These are phyloP conservation scores for Amphirosellinia nigrospora DNA, from an alignment of 495 filamentous ascomycete species.

Conservation along the genomic window DNA sequence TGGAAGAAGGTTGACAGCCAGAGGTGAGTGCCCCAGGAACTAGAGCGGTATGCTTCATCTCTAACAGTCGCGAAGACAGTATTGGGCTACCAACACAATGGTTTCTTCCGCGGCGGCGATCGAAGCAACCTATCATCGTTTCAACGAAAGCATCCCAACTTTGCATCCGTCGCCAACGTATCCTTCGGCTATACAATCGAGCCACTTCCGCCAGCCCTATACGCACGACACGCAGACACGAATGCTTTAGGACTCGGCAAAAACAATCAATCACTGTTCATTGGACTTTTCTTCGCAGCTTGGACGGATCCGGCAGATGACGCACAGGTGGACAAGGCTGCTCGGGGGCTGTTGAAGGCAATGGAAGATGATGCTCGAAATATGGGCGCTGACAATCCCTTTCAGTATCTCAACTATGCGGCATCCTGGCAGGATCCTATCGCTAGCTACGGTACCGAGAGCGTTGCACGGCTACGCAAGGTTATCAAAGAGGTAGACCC, in stretches of 20 bases:
- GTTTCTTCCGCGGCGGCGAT: neutral
- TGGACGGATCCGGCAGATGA: constrained; percentile 9
- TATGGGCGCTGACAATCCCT: constrained; percentile 41
- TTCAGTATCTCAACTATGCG: constrained; percentile 44
- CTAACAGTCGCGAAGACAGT: neutral
- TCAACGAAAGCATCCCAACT: constrained; percentile 2
- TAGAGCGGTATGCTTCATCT: neutral
- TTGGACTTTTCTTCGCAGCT: neutral
- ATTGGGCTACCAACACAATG: constrained; percentile 11
- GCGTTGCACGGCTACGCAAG: constrained; percentile 36
- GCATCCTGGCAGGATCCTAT: constrained; percentile 38
- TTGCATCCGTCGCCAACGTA: neutral
- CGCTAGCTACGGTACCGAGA: constrained; percentile 37
- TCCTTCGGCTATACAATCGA: neutral
- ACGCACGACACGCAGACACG: neutral
- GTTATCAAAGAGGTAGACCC: constrained; percentile 54
- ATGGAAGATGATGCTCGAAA: constrained; percentile 40
- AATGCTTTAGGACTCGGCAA: neutral
- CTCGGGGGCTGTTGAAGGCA: constrained; percentile 26
- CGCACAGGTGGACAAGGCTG: constrained; percentile 25
- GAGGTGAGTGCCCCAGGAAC: neutral
- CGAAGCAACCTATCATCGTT: constrained; percentile 4
- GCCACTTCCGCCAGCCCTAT: constrained; percentile 2
- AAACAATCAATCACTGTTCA: constrained; percentile 4
- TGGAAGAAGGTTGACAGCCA: neutral